These are phyloP conservation scores for Chytriomyces sp. DNA, from an alignment of 192 early-diverging fungal species.

Conservation along the genomic window DNA sequence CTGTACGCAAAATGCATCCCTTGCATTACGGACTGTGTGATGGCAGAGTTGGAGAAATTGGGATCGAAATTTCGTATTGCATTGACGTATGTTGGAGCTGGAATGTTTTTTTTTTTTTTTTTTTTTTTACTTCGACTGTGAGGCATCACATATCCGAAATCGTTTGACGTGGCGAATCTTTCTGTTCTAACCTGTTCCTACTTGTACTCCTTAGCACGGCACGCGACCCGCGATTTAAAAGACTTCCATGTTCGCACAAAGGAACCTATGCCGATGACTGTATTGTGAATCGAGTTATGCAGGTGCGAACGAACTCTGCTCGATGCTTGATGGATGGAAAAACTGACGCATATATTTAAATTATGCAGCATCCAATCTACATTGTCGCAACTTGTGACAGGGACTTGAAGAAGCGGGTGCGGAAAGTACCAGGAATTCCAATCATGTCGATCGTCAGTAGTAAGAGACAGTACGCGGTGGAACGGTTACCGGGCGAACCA, in stretches of 20 bases:
- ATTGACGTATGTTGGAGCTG: constrained; percentile 58
- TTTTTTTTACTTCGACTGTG: neutral
- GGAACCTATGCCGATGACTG: constrained; percentile 99
- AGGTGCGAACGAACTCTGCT: constrained; percentile 30
- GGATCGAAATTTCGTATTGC: constrained; percentile 96
- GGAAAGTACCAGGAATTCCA: constrained; percentile 95
- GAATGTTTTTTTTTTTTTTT: constrained; percentile 2
- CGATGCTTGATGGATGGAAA: neutral
- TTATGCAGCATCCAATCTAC: constrained; percentile 87
- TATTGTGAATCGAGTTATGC: constrained; percentile 84
- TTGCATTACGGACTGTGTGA: constrained; percentile 97
- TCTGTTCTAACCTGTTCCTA: neutral
- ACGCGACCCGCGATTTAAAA: constrained; percentile 95
- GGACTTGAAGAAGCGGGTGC: constrained; percentile 92
- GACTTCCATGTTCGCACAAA: constrained; percentile 94
- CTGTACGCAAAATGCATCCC: constrained; percentile 69
- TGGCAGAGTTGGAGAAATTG: constrained; percentile 98
- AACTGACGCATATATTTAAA: neutral
- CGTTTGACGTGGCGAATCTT: too few relatives aligned
- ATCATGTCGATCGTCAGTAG: constrained; percentile 94
- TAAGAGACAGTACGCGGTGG: constrained; percentile 82
- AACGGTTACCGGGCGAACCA: constrained; percentile 76
- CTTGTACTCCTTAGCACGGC: constrained; percentile 66
- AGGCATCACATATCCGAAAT: neutral
- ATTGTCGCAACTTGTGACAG: constrained; percentile 98